Evolutionary conservation across 2,329 filamentous ascomycete genomes (phyloP), one percentile per base, ranked within the genome.

Genomic region (Xylariaceae sp.): DNA sequence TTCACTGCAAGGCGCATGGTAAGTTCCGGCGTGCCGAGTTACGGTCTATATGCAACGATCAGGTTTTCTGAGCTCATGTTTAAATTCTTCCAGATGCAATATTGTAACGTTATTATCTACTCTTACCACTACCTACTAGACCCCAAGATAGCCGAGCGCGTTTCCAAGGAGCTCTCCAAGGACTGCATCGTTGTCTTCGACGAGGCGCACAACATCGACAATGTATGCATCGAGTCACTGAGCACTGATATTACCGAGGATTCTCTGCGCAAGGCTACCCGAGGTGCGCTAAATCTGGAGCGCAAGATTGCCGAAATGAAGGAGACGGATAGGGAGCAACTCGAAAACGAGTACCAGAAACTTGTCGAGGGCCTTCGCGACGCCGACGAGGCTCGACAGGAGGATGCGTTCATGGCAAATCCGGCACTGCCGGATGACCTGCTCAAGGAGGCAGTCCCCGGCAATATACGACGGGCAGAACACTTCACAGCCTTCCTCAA

Each of bases 161-260:
- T 97, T 2, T 97, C 94, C 0, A 92, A 89, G 71, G 94, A 99
- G 67, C 83, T 99, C 9, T 97, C 94, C 0, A 97, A 97, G 65
- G 95, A 99, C 71, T 97, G 92, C 71, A 99, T 99, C 46, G 91
- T 99, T 16, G 94, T 99, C 3, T 99, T 99, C 61, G 94, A 99
- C 67, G 94, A 99, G 73, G 94, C 94, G 11, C 94, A 99, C 76
- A 99, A 99, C 68, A 99, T 99, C 64, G 94, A 99, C 80, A 99
- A 99, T 69, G 94, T 99, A 54, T 99, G 95, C 71, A 99, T 99
- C 62, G 94, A 99, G 69, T 93, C 94, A 2, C 77, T 97, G 10
- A 99, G 94, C 68, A 97, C 96, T 35, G 94, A 99, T 66, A 84
- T 99, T 52, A 97, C 93, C 0, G 92, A 99, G 69, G 94, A 97